These are phyloP conservation scores for Auxenochlorella pyrenoidosa DNA, from an alignment of 139 green algal genomes.

Conservation along the genomic window DNA sequence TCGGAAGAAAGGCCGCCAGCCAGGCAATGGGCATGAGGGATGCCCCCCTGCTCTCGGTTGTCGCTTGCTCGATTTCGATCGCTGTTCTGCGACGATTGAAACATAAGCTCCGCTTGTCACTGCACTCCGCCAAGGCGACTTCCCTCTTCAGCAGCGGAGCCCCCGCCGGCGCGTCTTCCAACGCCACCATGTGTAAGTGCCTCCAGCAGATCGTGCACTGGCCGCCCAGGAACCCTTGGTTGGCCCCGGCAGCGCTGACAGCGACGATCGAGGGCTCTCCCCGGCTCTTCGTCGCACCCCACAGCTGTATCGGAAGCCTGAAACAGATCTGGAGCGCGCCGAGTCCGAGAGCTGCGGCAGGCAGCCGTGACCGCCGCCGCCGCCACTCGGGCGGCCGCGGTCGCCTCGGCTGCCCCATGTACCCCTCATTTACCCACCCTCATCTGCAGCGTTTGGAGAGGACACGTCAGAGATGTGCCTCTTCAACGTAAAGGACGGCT, in stretches of 20 bases:
- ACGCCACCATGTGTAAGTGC: constrained; percentile 13
- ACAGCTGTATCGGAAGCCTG: not conserved
- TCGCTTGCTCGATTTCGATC: too few relatives aligned
- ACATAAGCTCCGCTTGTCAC: too few relatives aligned
- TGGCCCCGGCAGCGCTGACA: not conserved
- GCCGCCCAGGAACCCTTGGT: not conserved
- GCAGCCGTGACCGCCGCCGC: too few relatives aligned
- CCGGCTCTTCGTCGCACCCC: not conserved
- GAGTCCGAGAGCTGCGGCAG: not conserved
- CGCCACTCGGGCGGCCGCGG: too few relatives aligned
- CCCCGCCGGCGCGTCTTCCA: constrained; percentile 11
- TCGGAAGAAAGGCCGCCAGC: too few relatives aligned
- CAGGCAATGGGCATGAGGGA: too few relatives aligned
- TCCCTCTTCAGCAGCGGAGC: not conserved
- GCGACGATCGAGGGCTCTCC: not conserved
- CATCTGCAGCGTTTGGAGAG: constrained; percentile 26
- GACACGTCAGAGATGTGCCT: constrained; percentile 54
- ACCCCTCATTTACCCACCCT: not conserved
- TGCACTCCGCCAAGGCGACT: too few relatives aligned
- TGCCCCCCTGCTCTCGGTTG: too few relatives aligned
- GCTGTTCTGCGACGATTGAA: too few relatives aligned
- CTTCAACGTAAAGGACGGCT: constrained; percentile 99
- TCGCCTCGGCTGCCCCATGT: not conserved
- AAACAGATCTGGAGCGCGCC: not conserved
- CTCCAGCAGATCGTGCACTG: not conserved